phyloP scores from a whole-genome alignment of 2,329 filamentous ascomycete species.

The Cladosporium colombiae region DNA sequence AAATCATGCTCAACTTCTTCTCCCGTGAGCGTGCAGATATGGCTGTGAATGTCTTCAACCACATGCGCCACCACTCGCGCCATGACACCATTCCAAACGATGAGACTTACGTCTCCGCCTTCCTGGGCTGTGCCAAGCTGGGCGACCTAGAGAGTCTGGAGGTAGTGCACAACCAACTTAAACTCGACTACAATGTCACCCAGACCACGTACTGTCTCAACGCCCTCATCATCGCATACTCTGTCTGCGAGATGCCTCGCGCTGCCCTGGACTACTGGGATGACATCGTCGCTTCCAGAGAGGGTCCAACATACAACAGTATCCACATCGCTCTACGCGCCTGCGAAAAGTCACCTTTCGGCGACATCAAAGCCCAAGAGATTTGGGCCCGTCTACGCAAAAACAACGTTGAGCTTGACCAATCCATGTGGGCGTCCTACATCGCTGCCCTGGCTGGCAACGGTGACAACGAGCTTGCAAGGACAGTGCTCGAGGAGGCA shows the following conservation, averaged over 20 bases:
- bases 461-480: slow-evolving; percentile 67
- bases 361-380: slow-evolving; percentile 49
- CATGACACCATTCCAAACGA: slow-evolving; percentile 64
- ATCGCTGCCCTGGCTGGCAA: slow-evolving; percentile 74
- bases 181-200: slow-evolving; percentile 82
- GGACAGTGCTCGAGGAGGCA: slow-evolving; percentile 66
- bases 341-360: slow-evolving; percentile 63
- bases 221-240: slow-evolving; percentile 83
- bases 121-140: slow-evolving; percentile 64
- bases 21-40: slow-evolving; percentile 76
- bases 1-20: slow-evolving; percentile 84
- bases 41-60: slow-evolving; percentile 81
- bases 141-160: slow-evolving; percentile 61
- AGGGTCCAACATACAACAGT: slow-evolving; percentile 81
- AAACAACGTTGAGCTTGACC: slow-evolving; percentile 78
- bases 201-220: slow-evolving; percentile 77
- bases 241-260: slow-evolving; percentile 64
- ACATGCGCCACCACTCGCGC: slow-evolving; percentile 82
- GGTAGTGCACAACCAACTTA: slow-evolving; percentile 88
- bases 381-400: slow-evolving; percentile 71
- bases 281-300: slow-evolving; percentile 76
- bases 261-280: slow-evolving; percentile 79
- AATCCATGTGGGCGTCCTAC: slow-evolving; percentile 73
- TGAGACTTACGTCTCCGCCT: slow-evolving; percentile 75
- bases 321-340: slow-evolving; percentile 79